These are phyloP conservation scores for Cryphonectria japonica DNA, from an alignment of 2,329 filamentous ascomycete species.

Conservation along the genomic window DNA sequence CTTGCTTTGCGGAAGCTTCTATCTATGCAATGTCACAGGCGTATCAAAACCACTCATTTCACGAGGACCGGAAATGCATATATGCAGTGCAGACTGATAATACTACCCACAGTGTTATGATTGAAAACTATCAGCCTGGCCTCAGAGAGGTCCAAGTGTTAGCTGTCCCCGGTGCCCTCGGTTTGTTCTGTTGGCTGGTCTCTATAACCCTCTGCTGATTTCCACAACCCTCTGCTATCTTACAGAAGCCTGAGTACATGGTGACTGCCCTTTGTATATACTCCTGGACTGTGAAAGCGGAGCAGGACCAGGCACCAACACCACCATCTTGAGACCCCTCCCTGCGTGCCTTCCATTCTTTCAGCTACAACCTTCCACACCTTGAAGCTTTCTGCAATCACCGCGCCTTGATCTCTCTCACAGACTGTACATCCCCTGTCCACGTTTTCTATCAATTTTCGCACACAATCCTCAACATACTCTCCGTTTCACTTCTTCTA, in stretches of 20 bases:
- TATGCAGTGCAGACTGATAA: not conserved
- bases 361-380: not conserved
- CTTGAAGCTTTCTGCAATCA: not conserved
- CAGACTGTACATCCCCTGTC: not conserved
- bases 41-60: not conserved
- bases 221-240: too few relatives aligned
- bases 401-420: too few relatives aligned
- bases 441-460: not conserved
- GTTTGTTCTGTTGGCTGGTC: too few relatives aligned
- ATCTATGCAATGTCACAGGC: not conserved
- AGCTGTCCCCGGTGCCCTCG: too few relatives aligned
- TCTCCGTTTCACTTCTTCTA: not conserved
- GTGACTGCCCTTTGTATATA: not conserved
- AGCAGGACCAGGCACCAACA: not conserved
- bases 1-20: not conserved
- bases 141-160: too few relatives aligned
- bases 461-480: not conserved
- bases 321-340: not conserved
- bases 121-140: not conserved
- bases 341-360: not conserved
- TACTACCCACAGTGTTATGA: not conserved
- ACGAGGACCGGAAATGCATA: too few relatives aligned
- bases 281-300: not conserved
- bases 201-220: not conserved
- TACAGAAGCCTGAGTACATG: not conserved